Evolutionary conservation across 2,329 filamentous ascomycete species (phyloP), one percentile per base, ranked within the genome.

Genomic region (Ilyonectria robusta): DNA sequence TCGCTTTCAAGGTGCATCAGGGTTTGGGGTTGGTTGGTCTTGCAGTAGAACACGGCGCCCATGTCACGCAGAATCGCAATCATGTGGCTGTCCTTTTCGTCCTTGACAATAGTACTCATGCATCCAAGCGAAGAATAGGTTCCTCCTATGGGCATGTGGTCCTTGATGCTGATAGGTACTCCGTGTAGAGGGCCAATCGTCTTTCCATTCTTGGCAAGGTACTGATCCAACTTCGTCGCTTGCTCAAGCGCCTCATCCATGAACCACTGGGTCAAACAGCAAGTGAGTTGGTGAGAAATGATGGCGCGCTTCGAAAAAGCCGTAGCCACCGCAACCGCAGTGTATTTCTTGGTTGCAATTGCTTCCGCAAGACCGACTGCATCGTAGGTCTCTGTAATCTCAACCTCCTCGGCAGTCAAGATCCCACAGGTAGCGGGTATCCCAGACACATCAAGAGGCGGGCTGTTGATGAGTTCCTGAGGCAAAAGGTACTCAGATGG

Each of bases 21-120:
- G 0, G 82, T 83, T 70, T 89, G 87, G 0, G 91, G 90, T 6
- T 92, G 84, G 67, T 92, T 93, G 0, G 91, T 93, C 78, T 88
- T 78, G 48, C 67, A 71, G 44, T 69, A 77, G 3, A 78, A 59
- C 2, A 78, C 68, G 1, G 90, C 91, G 2, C 91, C 91, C 0
- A 89, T 82, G 17, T 81, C 81, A 42, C 86, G 81, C 10, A 93
- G 79, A 1, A 91, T 81, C 1, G 84, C 82, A 0, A 91, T 85
- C 33, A 92, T 81, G 0, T 87, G 86, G 6, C 88, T 83, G 74
- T 91, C 88, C 35, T 83, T 78, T 11, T 80, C 76, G 15, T 87
- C 85, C 84, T 82, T 67, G 82, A 80, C 47, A 83, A 88, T 68
- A 85, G 82, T 33, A 81, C 83, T 6, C 11, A 87, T 81, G 64